Base-by-base conservation (phyloP, 306 rosid genomes). In the Astragalus glycyphyllos region DNA sequence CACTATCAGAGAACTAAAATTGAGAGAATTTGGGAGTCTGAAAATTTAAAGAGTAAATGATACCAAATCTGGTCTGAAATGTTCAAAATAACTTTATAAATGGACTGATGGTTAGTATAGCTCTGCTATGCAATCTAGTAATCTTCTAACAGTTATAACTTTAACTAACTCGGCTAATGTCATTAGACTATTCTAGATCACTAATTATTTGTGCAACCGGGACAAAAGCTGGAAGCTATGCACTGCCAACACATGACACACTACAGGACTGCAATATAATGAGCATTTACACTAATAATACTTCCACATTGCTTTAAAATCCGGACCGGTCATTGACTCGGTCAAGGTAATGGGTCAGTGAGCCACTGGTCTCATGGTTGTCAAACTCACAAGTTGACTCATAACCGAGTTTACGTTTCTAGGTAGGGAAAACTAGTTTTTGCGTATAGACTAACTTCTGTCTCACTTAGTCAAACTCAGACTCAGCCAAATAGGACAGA, bases 1-100 rank as follows among this genome's bases (percentile, higher is more conserved):
- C 31, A 61, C 13, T 63, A 63, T 63, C 44, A 63, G 68, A 63
- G 37, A 42, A 42, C 11, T 42, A 20, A 58, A 7, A 16, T 61
- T 40, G 32, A 17, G 53, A 41, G 46, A 59, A 37, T n/a, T 40
- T 17, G 16, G 49, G 16, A 61, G 17, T 61, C 50, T 41, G 49
- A 16, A 60, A 60, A 60, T 44, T 38, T 10, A 60, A 32, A 38
- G 32, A 4, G 17, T 26, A 59, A 35, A 16, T 60, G 14, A 16
- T 11, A 35, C 29, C 31, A 37, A 37, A 59, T 15, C 17, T 59
- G 65, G 8, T 29, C 65, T 8, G 8, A 14, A 59, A 10, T 14
- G 29, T 59, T 14, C 38, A 59, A 8, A 15, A 14, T 15, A 59
- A 16, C 65, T 59, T 37, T 35, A 59, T 59, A 59, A 37, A 38